A percentile compares a stretch with the other conserved stretches of the same genome.
phyloP scores from a whole-genome alignment of 768 basidiomycete genomes.

The Termitomyces sp. region DNA sequence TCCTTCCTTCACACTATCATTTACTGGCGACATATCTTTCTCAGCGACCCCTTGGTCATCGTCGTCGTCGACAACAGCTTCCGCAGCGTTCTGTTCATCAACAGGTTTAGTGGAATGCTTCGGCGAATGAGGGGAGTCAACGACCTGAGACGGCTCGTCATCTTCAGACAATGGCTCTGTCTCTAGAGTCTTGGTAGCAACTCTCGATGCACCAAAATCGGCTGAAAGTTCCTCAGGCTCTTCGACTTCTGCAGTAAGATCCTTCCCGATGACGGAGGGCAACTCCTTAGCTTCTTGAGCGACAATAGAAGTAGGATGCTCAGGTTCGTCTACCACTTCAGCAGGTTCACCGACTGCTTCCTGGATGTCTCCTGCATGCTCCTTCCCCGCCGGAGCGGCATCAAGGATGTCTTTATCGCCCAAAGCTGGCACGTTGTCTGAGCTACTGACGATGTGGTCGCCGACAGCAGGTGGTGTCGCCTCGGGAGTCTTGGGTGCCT shows the following conservation, averaged over 20 bases:
- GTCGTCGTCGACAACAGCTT: not conserved
- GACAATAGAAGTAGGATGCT: not conserved
- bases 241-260: not conserved
- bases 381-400: constrained; percentile 8
- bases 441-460: constrained; percentile 7
- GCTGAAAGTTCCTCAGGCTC: not conserved
- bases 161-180: not conserved
- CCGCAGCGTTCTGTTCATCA: not conserved
- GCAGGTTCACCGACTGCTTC: constrained; percentile 13
- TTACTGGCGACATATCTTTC: not conserved
- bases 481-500: constrained; percentile 44
- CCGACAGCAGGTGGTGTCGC: constrained; percentile 10
- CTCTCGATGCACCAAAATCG: no score
- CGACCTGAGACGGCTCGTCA: not conserved
- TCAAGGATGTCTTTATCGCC: not conserved
- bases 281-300: not conserved
- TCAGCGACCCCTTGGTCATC: not conserved
- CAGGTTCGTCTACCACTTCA: not conserved
- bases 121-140: not conserved
- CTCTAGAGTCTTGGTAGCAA: not conserved
- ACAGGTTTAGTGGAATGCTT: not conserved
- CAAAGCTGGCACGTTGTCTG: constrained; percentile 1
- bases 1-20: not conserved
- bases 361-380: constrained; percentile 7
- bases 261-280: not conserved